phyloP scores from a whole-genome alignment of 441 rosid species.

The Euphorbia celastroides region DNA sequence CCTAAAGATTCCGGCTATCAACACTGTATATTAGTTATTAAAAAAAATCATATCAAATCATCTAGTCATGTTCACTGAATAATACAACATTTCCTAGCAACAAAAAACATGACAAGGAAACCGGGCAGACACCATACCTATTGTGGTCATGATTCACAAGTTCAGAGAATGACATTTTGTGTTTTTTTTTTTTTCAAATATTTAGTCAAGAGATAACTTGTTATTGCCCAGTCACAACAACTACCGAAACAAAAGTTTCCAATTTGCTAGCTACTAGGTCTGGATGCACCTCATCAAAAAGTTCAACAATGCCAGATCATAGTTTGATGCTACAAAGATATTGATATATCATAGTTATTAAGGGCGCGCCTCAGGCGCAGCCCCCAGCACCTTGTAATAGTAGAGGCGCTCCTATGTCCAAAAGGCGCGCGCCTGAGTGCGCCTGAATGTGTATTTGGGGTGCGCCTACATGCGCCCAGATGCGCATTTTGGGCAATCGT shows the following conservation, averaged over 20 bases:
- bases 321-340: background rate
- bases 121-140: constrained; percentile 5
- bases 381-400: too few relatives aligned
- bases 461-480: too few relatives aligned
- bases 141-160: constrained; percentile 9
- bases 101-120: background rate
- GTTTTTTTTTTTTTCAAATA: constrained; percentile 2
- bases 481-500: too few relatives aligned
- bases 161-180: background rate
- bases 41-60: background rate
- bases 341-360: too few relatives aligned
- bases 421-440: too few relatives aligned
- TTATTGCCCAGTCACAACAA: background rate
- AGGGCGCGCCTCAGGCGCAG: too few relatives aligned
- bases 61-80: background rate
- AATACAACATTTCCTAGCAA: background rate
- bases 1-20: background rate
- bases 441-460: too few relatives aligned
- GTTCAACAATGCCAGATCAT: background rate
- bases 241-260: background rate
- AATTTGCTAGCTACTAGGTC: background rate
- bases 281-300: background rate
- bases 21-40: background rate
- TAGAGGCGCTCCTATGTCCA: too few relatives aligned
- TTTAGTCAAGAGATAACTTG: background rate